Conservation (phyloP, 352 stramenopile genomes). For the Pythium phragmitis region DNA sequence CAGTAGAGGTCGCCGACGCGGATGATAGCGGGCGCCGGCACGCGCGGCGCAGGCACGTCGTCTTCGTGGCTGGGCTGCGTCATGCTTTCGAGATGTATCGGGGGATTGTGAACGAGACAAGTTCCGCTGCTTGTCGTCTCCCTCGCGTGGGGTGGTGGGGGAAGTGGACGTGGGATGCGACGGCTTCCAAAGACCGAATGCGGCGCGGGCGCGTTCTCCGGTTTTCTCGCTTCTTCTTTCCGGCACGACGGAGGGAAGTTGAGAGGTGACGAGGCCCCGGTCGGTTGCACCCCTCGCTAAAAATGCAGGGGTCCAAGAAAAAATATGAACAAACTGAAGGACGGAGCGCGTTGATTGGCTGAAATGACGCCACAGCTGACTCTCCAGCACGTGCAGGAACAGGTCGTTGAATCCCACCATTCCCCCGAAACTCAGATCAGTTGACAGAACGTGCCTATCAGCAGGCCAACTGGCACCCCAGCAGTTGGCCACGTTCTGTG, state of each 20-base stretch:
- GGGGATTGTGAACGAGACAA: background rate
- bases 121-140: conserved; percentile 15
- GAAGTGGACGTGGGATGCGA: background rate
- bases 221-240: background rate
- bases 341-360: conserved; percentile 12
- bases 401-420: conserved; percentile 14
- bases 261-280: background rate
- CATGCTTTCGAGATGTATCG: background rate
- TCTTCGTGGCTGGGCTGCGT: conserved; percentile 10
- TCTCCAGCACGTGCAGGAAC: conserved; percentile 9
- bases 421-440: conserved; percentile 12
- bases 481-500: too few species aligned
- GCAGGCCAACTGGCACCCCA: too few species aligned
- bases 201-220: background rate
- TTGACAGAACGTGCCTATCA: background rate
- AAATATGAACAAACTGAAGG: background rate
- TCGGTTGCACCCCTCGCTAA: background rate
- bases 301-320: background rate
- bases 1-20: conserved; percentile 82
- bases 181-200: background rate
- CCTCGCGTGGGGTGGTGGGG: background rate
- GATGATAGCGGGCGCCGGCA: conserved; percentile 23
- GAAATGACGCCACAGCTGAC: conserved; percentile 18
- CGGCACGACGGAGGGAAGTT: background rate
- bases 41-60: conserved; percentile 11